Conservation (phyloP, 352 stramenopile genomes). For the Globisporangium spinosum region DNA sequence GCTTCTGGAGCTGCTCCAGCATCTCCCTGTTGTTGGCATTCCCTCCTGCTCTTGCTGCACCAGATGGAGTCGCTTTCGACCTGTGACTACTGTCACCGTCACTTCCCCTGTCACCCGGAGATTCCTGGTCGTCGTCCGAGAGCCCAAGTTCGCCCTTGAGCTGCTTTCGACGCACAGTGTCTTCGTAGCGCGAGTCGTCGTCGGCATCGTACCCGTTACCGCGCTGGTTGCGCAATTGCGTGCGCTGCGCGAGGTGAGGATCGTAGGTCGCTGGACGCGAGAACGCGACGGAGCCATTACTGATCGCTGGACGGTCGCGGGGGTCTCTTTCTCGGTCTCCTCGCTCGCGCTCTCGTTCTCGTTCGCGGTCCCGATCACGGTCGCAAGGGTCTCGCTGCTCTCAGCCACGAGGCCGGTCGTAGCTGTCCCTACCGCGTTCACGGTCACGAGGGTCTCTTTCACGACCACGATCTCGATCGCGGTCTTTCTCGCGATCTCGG, state of each 20-base stretch:
- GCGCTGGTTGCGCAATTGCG: slow-evolving; percentile 30
- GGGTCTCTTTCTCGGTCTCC: slow-evolving; percentile 29
- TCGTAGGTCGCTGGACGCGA: slow-evolving; percentile 84
- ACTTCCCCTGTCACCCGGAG: slow-evolving; percentile 1
- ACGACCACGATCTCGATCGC: slow-evolving; percentile 25
- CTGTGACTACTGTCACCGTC: slow-evolving; percentile 9
- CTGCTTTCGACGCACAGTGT: slow-evolving; percentile 50
- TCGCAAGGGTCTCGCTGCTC: slow-evolving; percentile 25
- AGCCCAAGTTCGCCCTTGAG: slow-evolving; percentile 81
- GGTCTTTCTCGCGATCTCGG: slow-evolving; percentile 20
- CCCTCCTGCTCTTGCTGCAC: background rate
- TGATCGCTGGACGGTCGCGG: slow-evolving; percentile 9
- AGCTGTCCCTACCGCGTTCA: slow-evolving; percentile 22
- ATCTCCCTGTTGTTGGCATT: slow-evolving; percentile 15
- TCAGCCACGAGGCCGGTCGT: slow-evolving; percentile 12
- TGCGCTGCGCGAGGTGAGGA: slow-evolving; percentile 59
- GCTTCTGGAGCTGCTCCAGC: slow-evolving; percentile 42
- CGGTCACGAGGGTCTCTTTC: slow-evolving; percentile 29
- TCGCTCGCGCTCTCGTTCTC: slow-evolving; percentile 29
- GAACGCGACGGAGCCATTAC: slow-evolving; percentile 38
- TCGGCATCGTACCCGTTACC: slow-evolving; percentile 38
- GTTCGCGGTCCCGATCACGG: slow-evolving; percentile 17
- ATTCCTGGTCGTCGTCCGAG: slow-evolving; percentile 51
- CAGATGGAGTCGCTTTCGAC: slow-evolving; percentile 8
- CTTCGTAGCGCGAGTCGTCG: slow-evolving; percentile 37